These are phyloP conservation scores for Bolboschoenus planiculmis DNA, from an alignment of 176 grass and related monocot genomes.

Conservation along the genomic window DNA sequence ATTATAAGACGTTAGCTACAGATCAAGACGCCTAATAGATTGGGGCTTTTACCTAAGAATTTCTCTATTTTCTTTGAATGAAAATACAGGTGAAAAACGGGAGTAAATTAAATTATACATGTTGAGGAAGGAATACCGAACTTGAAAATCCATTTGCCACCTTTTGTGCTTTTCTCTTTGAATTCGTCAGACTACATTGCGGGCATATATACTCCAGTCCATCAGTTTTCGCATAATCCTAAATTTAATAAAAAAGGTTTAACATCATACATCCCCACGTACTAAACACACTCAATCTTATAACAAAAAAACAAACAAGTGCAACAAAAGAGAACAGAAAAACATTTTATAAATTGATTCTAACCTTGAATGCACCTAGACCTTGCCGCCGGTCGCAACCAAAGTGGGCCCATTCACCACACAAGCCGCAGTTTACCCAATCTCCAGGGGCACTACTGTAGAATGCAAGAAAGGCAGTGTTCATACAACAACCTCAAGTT, in stretches of 20 bases:
- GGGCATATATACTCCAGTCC: conserved; percentile 99
- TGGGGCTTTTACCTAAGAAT: conserved; percentile 4
- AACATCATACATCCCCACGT: neutral
- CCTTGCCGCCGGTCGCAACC: conserved; percentile 93
- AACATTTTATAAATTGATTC: neutral
- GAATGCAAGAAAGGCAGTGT: conserved; percentile 26
- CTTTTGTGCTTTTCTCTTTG: conserved; percentile 73
- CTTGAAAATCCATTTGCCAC: conserved; percentile 58
- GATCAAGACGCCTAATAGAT: neutral
- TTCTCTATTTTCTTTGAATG: neutral
- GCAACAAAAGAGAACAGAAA: neutral
- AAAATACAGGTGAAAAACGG: conserved; percentile 1
- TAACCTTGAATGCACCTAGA: conserved; percentile 87
- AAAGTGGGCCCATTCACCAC: conserved; percentile 99
- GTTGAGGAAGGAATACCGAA: conserved; percentile 39
- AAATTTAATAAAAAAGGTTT: conserved; percentile 7
- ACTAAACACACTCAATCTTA: neutral
- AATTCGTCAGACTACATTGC: conserved; percentile 81
- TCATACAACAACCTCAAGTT: conserved; percentile 6
- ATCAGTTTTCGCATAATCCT: conserved; percentile 98
- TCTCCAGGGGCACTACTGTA: conserved; percentile 96
- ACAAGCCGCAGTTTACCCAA: conserved; percentile 96
- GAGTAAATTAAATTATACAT: conserved; percentile 33
- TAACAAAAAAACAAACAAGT: neutral
- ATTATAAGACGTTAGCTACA: conserved; percentile 14